Base-by-base conservation (phyloP, 768 basidiomycete species). In the Neoboletus subvelutipes region DNA sequence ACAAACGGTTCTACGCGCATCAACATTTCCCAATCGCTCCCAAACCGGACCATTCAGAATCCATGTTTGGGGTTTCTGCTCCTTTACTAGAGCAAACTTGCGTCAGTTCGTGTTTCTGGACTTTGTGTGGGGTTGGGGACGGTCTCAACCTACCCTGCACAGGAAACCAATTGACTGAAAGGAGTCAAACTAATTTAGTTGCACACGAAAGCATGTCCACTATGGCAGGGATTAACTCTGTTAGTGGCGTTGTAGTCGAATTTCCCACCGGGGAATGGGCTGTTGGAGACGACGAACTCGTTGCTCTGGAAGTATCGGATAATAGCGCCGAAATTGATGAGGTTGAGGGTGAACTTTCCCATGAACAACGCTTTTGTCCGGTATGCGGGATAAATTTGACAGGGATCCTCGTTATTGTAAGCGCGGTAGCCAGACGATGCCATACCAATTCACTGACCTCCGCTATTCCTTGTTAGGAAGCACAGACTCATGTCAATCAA, bases 271-370 rank as follows among this genome's bases (percentile, higher is more conserved):
- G 80, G 33, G 83, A 84, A 8, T 92, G 90, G 90, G 82, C 76
- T 42, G 84, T 76, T 64, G 88, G 83, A 12, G 90, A 92, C 62
- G 92, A 93, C 60, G 92, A 87, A 68, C 69, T 79, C 8, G 71
- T 69, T 55, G 62, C 70, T 20, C 65, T 73, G 53, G 71, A 73
- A 15, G 64, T 60, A 11, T 65, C 64, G 13, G 73, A 72, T 20
- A 63, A 66, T 37, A 33, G 4, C 9, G 2, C 24, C 9, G 62
- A 65, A 26, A 60, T 66, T 5, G 69, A 71, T 24, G 61, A 71
- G 12, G 65, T 55, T 20, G 64, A 77, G 59, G 52, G 18, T 10
- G 54, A 42, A 28, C 41, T 9, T 37, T 52, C 36, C 2, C 45
- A 50, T 40, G 50, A 63, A 17, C 57, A 29, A 20, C 11, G 9